These are phyloP conservation scores for Thelonectria blattea DNA, from an alignment of 2,329 filamentous ascomycete species.

Conservation along the genomic window DNA sequence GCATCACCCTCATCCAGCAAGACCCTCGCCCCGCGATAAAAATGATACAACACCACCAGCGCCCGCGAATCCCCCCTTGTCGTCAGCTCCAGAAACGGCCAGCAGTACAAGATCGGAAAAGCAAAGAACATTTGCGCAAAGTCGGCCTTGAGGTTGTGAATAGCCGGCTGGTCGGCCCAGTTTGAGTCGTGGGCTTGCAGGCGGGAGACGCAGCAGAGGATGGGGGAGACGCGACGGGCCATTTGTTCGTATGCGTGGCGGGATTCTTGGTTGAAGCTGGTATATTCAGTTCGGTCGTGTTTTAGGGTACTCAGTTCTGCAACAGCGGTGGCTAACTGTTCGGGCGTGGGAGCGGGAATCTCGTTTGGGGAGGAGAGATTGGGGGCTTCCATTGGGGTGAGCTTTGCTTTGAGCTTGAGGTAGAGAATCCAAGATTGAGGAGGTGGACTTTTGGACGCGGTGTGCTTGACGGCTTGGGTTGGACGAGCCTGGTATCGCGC, in stretches of 20 bases:
- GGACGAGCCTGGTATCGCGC: not conserved
- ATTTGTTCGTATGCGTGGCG: not conserved
- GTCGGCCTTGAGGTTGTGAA: not conserved
- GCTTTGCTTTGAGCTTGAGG: not conserved
- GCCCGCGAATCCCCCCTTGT: not conserved
- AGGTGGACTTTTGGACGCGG: not conserved
- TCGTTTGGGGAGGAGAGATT: not conserved
- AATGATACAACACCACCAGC: not conserved
- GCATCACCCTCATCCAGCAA: not conserved
- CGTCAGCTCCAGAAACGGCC: not conserved
- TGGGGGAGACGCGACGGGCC: not conserved
- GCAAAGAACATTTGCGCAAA: conserved; percentile 5
- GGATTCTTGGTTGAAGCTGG: not conserved
- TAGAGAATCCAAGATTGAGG: not conserved
- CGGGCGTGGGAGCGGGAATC: not conserved
- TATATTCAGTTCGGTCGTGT: not conserved
- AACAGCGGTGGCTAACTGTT: not conserved
- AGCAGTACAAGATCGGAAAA: conserved; percentile 7
- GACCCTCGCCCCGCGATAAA: not conserved
- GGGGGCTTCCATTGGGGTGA: not conserved
- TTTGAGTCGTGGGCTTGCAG: not conserved
- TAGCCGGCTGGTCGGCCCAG: not conserved
- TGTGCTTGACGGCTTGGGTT: not conserved
- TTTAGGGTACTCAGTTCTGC: not conserved
- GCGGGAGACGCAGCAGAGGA: not conserved